Base-by-base conservation (phyloP, 208 protist genomes). In the Acanthamoeba triangularis region DNA sequence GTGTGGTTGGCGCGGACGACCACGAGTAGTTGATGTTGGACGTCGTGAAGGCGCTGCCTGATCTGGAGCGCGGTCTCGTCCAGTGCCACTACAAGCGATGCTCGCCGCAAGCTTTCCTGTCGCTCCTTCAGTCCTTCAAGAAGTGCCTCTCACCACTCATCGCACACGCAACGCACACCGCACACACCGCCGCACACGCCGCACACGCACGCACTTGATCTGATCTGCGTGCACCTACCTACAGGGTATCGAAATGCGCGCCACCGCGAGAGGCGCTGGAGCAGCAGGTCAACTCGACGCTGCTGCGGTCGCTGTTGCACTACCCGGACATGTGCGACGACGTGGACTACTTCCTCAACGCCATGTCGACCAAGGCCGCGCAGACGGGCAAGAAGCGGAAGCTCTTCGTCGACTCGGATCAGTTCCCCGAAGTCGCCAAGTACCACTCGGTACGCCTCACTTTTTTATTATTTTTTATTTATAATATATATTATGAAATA, bases 61-160 rank as follows among this genome's bases (percentile, higher is more conserved):
- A 97, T 54, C 90, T 97, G 20, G 96, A 97, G 93, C 88, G 91
- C 23, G 96, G 96, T 18, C 90, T 97, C 11, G 63, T 47, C 44
- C 76, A 94, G 23, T 80, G 96, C 13, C 92, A 96, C 35, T 97
- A 96, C 56, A 67, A 74, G 30, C 96, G 94, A 69, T 95, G 91
- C 56, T 88, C 67, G 6, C 35, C 91, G 10, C 72, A 87, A 56
- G 91, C 67, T 7, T 95, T 95, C 56, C 52, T 95, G 18, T 63
- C 49, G n/a, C 41, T 95, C n/a, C 72, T 95, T 16, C 91, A 67
- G 28, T 28, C 91, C 47, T 95, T 87, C 76, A 67, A 85, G n/a
- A 80, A 65, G 91, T 95, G 52, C 67, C 1, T 88, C 0, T 23
- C 37, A 18, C 16, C 52, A 18, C 5, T 18, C 52, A 18, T 18